Percentiles rank a stretch among this genome's conserved stretches.
Evolutionary conservation across 768 basidiomycete species (phyloP).

Genomic region (Suillus bovinus): DNA sequence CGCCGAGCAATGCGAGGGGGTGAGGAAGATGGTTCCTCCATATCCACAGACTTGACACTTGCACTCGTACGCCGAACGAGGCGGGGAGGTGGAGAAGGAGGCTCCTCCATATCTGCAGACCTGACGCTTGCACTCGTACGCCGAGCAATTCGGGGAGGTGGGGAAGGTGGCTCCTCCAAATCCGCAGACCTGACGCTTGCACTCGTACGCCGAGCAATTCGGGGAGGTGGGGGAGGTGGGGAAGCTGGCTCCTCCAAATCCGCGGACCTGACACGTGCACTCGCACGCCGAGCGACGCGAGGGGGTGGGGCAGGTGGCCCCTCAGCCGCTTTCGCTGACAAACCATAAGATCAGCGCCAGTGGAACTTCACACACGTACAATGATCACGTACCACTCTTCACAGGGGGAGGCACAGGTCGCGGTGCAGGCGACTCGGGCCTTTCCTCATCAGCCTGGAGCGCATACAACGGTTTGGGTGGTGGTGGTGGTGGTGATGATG

Average conservation of each 20-base stretch:
- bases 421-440: constrained; percentile 31
- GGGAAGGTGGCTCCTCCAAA: not conserved
- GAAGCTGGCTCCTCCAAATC: not conserved
- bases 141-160: constrained; percentile 15
- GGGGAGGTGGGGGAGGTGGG: constrained; percentile 6
- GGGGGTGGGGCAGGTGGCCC: constrained; percentile 10
- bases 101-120: constrained; percentile 9
- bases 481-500: constrained; percentile 21
- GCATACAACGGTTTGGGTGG: constrained; percentile 16
- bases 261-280: constrained; percentile 14
- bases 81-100: constrained; percentile 20
- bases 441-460: constrained; percentile 22
- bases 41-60: constrained; percentile 11
- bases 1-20: constrained; percentile 20
- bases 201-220: constrained; percentile 25
- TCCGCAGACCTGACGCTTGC: constrained; percentile 11
- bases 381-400: constrained; percentile 26
- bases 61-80: constrained; percentile 24
- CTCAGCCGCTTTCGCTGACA: constrained; percentile 13
- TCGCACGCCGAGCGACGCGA: constrained; percentile 23
- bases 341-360: constrained; percentile 10
- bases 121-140: constrained; percentile 22
- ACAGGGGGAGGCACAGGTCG: constrained; percentile 31
- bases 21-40: not conserved
- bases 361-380: not conserved